These are phyloP conservation scores for Diacronema lutheri DNA, from an alignment of 78 protist species.

Conservation along the genomic window DNA sequence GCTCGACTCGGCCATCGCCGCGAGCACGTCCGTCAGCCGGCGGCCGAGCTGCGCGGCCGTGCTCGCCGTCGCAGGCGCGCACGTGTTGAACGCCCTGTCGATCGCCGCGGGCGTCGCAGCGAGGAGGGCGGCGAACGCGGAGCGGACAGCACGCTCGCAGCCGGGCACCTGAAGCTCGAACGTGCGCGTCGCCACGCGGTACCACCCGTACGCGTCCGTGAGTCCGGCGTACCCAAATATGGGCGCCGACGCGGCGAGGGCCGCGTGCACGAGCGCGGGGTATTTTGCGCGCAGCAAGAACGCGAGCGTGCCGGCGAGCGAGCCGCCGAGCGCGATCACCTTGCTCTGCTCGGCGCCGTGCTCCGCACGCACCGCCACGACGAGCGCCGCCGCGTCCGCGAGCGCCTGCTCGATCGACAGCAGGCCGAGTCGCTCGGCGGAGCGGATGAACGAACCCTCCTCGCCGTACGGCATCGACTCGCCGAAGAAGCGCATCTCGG, in stretches of 20 bases:
- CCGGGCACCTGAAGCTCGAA: not conserved
- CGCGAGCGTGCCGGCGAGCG: not conserved
- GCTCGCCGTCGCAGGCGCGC: too few relatives aligned
- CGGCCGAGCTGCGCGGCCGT: too few relatives aligned
- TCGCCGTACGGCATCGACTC: not conserved
- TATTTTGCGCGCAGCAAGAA: not conserved
- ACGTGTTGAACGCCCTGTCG: not conserved
- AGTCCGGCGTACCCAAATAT: not conserved
- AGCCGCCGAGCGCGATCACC: not conserved
- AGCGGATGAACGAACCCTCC: not conserved
- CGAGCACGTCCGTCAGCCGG: too few relatives aligned
- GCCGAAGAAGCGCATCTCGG: not conserved
- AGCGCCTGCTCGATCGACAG: not conserved
- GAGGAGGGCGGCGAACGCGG: not conserved
- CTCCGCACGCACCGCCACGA: not conserved
- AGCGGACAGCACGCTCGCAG: not conserved
- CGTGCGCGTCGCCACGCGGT: not conserved
- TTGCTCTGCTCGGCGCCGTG: not conserved
- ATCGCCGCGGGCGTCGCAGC: not conserved
- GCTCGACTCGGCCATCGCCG: too few relatives aligned
- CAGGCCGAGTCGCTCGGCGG: not conserved
- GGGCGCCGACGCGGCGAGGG: not conserved
- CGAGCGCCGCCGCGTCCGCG: not conserved
- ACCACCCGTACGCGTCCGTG: not conserved
- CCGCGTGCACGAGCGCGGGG: not conserved